phyloP scores from a whole-genome alignment of 441 rosid species.

The Capsella rubella region DNA sequence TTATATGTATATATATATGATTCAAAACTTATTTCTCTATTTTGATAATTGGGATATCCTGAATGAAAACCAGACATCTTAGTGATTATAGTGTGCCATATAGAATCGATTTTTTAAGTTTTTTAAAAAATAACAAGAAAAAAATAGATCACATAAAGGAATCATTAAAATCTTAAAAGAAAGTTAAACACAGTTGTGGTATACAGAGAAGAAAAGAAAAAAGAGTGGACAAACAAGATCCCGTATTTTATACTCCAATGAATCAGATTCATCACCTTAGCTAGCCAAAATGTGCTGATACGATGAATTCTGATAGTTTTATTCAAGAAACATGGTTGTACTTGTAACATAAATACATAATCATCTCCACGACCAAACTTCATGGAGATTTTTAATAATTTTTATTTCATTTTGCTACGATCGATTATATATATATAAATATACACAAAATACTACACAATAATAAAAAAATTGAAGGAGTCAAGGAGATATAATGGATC shows the following conservation, averaged over 20 bases:
- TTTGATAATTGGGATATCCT: neutral
- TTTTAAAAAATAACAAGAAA: neutral
- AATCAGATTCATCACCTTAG: slow-evolving; percentile 39
- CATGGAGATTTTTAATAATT: slow-evolving; percentile 14
- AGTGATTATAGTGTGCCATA: neutral
- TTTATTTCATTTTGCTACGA: neutral
- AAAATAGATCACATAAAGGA: neutral
- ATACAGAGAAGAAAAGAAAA: neutral
- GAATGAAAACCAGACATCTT: neutral
- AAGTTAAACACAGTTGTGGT: neutral
- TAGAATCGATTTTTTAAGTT: neutral
- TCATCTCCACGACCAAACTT: slow-evolving; percentile 18
- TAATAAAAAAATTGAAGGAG: slow-evolving; percentile 2
- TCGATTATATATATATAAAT: neutral
- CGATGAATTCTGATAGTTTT: neutral
- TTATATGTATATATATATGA: no score
- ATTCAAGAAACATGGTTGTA: neutral
- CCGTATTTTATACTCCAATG: slow-evolving; percentile 6
- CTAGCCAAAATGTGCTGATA: slow-evolving; percentile 10
- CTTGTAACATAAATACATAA: neutral
- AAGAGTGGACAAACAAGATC: slow-evolving; percentile 25
- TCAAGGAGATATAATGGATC: neutral
- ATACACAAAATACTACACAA: neutral
- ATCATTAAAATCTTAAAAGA: neutral
- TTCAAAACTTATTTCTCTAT: neutral